These are phyloP conservation scores for Malus sylvestris DNA, from an alignment of 306 rosid genomes.

Conservation along the genomic window DNA sequence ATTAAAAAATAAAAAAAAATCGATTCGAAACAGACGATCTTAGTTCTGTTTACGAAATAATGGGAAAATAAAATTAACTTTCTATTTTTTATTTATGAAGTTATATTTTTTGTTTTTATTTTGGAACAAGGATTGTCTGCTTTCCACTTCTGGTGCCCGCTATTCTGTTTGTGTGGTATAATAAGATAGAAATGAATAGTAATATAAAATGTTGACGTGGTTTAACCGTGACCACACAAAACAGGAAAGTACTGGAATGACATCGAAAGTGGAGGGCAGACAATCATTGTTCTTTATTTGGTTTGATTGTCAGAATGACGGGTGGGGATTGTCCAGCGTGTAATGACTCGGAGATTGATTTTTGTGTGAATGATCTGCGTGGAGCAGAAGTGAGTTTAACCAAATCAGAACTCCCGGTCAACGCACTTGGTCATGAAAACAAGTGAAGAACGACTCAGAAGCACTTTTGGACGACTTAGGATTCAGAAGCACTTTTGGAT, in stretches of 20 bases:
- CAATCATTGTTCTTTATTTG: too few species aligned
- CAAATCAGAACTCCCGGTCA: not conserved
- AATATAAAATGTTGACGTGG: too few species aligned
- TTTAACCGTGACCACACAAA: too few species aligned
- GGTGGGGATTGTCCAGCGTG: not conserved
- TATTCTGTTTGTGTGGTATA: too few species aligned
- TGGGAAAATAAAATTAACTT: not conserved
- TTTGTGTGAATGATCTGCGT: not conserved
- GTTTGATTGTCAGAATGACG: not conserved
- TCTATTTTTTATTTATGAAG: not conserved
- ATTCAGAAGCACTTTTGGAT: not conserved
- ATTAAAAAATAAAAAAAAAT: too few species aligned
- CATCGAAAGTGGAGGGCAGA: too few species aligned
- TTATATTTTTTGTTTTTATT: not conserved
- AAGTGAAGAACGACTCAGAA: not conserved
- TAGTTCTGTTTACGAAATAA: slow-evolving; percentile 5
- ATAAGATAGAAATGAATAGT: too few species aligned
- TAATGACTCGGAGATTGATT: not conserved
- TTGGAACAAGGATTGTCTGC: too few species aligned
- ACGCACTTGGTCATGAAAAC: not conserved
- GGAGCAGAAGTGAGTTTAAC: not conserved
- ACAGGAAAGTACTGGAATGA: too few species aligned
- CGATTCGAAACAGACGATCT: not conserved
- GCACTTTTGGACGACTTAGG: too few species aligned
- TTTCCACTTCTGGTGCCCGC: too few species aligned